phyloP scores from a whole-genome alignment of 2,329 filamentous ascomycete species.

The Sphaerulina musiva region DNA sequence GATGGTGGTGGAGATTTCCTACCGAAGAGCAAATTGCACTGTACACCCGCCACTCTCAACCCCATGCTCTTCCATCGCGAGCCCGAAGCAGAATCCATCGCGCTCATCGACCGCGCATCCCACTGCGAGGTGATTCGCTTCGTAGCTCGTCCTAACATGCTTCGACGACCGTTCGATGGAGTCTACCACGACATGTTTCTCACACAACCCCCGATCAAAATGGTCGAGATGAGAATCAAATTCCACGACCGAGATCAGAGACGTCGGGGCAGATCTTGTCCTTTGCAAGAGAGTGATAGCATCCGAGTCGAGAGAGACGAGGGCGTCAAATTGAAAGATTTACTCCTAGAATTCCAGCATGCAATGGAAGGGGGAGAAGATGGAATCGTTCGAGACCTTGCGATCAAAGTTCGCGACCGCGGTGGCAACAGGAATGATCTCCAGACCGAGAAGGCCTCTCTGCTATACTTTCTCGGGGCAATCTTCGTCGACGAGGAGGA shows the following conservation, averaged over 20 bases:
- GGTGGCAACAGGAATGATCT: not conserved
- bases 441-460: not conserved
- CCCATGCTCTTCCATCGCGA: conserved; percentile 9
- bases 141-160: conserved; percentile 1
- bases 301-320: not conserved
- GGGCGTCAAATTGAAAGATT: not conserved
- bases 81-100: not conserved
- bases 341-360: not conserved
- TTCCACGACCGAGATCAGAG: conserved; percentile 2
- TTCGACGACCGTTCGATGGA: not conserved
- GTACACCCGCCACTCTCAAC: conserved; percentile 6
- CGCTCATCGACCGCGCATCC: not conserved
- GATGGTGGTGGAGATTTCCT: not conserved
- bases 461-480: conserved; percentile 14
- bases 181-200: conserved; percentile 15
- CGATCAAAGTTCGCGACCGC: not conserved
- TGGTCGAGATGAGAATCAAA: conserved; percentile 1
- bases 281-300: not conserved
- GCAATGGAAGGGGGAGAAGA: not conserved
- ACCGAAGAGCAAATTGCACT: not conserved
- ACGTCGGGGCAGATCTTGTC: not conserved
- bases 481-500: conserved; percentile 15
- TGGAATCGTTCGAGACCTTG: not conserved
- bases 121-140: conserved; percentile 12
- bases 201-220: conserved; percentile 9